Conservation (phyloP, 768 basidiomycete species). For the Boletus pseudo-olivaceus region DNA sequence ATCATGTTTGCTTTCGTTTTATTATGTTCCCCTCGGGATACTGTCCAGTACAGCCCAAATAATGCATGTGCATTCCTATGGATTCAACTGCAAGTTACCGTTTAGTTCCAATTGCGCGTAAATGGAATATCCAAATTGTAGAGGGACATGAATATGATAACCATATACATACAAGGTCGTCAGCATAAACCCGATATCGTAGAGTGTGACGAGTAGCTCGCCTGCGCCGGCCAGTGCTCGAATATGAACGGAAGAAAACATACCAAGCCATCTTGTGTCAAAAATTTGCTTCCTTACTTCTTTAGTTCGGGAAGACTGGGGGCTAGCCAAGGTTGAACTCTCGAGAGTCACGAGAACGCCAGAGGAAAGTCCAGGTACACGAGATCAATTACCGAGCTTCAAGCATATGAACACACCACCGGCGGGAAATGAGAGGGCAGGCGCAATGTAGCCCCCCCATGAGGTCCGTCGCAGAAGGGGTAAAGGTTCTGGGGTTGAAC, state of each 20-base stretch:
- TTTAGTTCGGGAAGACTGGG: background rate
- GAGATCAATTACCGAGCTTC: background rate
- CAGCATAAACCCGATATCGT: background rate
- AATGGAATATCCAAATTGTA: background rate
- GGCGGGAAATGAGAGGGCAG: background rate
- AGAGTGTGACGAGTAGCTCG: background rate
- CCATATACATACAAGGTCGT: background rate
- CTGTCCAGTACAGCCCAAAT: slow-evolving; percentile 12
- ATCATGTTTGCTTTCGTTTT: slow-evolving; percentile 20
- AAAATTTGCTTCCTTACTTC: background rate
- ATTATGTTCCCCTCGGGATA: slow-evolving; percentile 20
- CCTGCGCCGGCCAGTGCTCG: background rate
- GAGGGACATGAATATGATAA: background rate
- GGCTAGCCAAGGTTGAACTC: background rate
- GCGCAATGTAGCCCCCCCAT: background rate
- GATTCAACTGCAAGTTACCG: slow-evolving; percentile 1
- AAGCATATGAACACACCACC: background rate
- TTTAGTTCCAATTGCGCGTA: background rate
- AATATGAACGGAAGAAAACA: background rate
- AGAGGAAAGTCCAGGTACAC: background rate
- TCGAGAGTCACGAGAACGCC: background rate
- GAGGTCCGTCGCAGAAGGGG: background rate
- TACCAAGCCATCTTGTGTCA: background rate
- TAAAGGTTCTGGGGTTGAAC: background rate
- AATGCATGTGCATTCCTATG: slow-evolving; percentile 20